Conservation (phyloP, 192 early-diverging fungal genomes). For the Coemansia sp. region DNA sequence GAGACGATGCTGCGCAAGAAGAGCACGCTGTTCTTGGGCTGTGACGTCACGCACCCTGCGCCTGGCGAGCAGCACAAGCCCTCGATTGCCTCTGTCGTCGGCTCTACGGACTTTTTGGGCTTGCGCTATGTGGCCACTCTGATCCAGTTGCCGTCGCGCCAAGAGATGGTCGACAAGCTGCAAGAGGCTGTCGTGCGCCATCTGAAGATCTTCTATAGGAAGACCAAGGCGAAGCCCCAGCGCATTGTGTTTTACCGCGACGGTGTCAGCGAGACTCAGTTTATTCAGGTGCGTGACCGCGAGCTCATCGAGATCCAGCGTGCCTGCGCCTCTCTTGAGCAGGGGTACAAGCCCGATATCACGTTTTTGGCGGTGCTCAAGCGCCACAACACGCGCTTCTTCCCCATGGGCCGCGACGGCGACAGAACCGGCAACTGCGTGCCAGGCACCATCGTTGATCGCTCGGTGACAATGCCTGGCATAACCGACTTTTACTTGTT, state of each 20-base stretch:
- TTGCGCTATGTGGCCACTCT: conserved; percentile 63
- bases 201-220: conserved; percentile 61
- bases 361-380: conserved; percentile 74
- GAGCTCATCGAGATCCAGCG: conserved; percentile 74
- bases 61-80: conserved; percentile 65
- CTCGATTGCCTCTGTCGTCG: conserved; percentile 78
- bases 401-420: conserved; percentile 62
- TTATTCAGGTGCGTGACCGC: conserved; percentile 64
- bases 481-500: conserved; percentile 88
- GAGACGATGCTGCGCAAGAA: conserved; percentile 61
- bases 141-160: conserved; percentile 64
- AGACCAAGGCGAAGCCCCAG: conserved; percentile 61
- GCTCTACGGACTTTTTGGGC: conserved; percentile 63
- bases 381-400: conserved; percentile 80
- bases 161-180: conserved; percentile 72
- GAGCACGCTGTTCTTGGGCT: conserved; percentile 87
- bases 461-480: conserved; percentile 69
- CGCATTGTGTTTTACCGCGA: conserved; percentile 88
- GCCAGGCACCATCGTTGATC: conserved; percentile 81
- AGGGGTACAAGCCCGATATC: conserved; percentile 70
- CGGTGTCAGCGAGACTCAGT: conserved; percentile 88
- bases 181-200: conserved; percentile 60
- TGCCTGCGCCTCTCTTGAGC: conserved; percentile 63
- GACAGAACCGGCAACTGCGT: conserved; percentile 79
- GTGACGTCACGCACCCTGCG: conserved; percentile 84